Evolutionary conservation across 2,329 filamentous ascomycete species (phyloP), one percentile per base, ranked within the genome.

Genomic region (Ophiostoma populinum): DNA sequence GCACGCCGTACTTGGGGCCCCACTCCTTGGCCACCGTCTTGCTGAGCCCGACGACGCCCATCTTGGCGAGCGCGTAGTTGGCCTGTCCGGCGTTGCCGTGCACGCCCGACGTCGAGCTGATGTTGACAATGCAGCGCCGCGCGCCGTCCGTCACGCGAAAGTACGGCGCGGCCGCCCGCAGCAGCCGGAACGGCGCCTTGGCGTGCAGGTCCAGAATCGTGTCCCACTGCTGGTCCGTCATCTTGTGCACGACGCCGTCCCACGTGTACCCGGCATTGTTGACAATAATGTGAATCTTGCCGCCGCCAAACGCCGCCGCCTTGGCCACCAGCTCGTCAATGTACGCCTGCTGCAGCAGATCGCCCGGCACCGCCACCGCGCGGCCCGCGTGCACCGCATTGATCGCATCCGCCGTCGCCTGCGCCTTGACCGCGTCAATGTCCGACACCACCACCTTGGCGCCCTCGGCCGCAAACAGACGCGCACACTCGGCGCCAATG

Each of bases 241-340:
- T 87, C 65, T 90, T 92, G 64, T 92, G 81, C 45, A 92, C 83
- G 25, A 92, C 82, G 6, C 78, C 85, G 54, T 93, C 85, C 81
- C 83, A 92, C 1, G 85, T 92, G 57, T 82, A 92, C 27, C 82
- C 83, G 1, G 83, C 85, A 53, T 92, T 92, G 57, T 92, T 92
- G 40, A 92, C 80, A 38, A 92, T 77, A 51, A 90, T 79, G 55
- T 92, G 79, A 42, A 93, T 85, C 63, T 92, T 92, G 49, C 82
- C 83, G 43, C 67, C 62, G 39, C 85, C 85, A 50, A 92, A 92
- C 32, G 75, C 76, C 1, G 80, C 83, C 0, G 82, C 67, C 49
- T 74, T 70, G 50, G 74, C 63, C 18, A 92, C 72, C n/a, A 92
- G 67, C 8, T 63, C 59, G 40, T 71, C 64, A 50, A 86, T 66